phyloP scores from a whole-genome alignment of 306 rosid genomes.

The Cucurbita argyrosperma region DNA sequence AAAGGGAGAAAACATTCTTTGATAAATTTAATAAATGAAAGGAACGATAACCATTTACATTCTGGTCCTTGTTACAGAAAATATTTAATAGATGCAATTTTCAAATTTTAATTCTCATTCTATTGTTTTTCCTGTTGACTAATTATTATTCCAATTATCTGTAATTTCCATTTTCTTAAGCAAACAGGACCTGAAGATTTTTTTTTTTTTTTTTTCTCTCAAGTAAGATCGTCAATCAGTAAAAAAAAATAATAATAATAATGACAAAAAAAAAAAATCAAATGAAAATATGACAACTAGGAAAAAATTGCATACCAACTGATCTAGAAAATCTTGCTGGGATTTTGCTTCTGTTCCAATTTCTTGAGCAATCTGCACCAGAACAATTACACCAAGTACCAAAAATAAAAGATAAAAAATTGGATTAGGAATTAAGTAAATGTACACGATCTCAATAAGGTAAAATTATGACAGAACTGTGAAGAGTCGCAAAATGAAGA shows the following conservation, averaged over 20 bases:
- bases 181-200: neutral
- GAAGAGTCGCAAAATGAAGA: neutral
- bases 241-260: neutral
- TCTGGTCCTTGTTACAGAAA: too few relatives aligned
- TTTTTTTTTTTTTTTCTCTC: neutral
- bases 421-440: neutral
- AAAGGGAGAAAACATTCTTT: too few relatives aligned
- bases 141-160: too few relatives aligned
- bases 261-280: neutral
- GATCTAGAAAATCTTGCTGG: conserved; percentile 53
- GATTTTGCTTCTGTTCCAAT: conserved; percentile 60
- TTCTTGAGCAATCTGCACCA: conserved; percentile 76
- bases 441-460: neutral
- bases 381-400: neutral
- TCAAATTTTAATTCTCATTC: too few relatives aligned
- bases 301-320: conserved; percentile 35
- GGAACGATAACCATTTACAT: too few relatives aligned
- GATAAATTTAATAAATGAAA: too few relatives aligned
- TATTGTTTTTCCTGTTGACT: too few relatives aligned
- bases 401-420: neutral
- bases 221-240: too few relatives aligned
- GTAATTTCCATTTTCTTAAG: neutral
- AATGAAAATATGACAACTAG: neutral
- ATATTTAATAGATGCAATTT: too few relatives aligned
- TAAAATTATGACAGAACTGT: neutral